Evolutionary conservation across 2,329 filamentous ascomycete species (phyloP).

Genomic region (Colletotrichum filicis): DNA sequence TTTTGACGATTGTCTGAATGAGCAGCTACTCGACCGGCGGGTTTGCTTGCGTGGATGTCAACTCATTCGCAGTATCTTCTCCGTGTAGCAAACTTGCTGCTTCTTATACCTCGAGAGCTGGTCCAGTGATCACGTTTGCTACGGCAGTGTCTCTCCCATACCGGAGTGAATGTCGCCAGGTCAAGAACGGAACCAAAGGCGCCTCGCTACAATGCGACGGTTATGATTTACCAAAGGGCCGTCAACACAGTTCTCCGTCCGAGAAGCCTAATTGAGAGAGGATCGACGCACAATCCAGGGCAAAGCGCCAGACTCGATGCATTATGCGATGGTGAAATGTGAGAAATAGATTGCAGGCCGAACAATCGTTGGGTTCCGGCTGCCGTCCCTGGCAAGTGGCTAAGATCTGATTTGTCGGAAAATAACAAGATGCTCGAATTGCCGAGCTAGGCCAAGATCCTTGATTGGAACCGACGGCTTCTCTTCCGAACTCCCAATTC

Average conservation of each 20-base stretch:
- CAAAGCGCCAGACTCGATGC: not conserved
- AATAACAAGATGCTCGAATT: not conserved
- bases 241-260: not conserved
- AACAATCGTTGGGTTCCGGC: not conserved
- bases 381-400: not conserved
- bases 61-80: not conserved
- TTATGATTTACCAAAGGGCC: not conserved
- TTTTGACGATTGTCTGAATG: not conserved
- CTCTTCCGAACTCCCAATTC: slow-evolving; percentile 7
- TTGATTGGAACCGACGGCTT: slow-evolving; percentile 12
- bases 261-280: not conserved
- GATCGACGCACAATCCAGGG: not conserved
- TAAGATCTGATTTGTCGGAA: slow-evolving; percentile 7
- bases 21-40: not conserved
- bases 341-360: slow-evolving; percentile 1
- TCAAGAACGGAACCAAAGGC: slow-evolving; percentile 18
- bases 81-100: not conserved
- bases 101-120: not conserved
- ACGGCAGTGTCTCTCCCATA: not conserved
- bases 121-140: not conserved
- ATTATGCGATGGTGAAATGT: not conserved
- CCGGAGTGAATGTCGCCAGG: not conserved
- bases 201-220: slow-evolving; percentile 11
- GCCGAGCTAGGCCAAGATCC: slow-evolving; percentile 23
- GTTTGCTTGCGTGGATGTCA: not conserved